Conservation (phyloP, 345 rosid genomes). For the Bruguiera parviflora region DNA sequence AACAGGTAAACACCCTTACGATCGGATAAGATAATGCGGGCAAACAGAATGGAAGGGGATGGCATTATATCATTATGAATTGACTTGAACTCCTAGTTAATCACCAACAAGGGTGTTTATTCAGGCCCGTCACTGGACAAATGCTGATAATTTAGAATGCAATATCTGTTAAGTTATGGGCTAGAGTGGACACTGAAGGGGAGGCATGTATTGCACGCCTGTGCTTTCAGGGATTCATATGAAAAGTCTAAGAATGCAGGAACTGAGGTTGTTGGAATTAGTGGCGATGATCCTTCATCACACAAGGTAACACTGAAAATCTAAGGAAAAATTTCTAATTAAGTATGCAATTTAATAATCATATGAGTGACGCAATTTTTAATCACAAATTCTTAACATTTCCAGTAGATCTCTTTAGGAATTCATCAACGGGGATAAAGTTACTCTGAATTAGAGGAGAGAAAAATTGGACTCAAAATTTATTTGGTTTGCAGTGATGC, state of each 20-base stretch:
- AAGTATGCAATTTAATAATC: neutral
- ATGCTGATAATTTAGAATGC: neutral
- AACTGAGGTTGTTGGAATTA: slow-evolving; percentile 86
- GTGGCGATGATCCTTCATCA: slow-evolving; percentile 87
- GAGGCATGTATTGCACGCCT: slow-evolving; percentile 44
- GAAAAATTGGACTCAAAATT: no score
- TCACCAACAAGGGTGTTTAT: no score
- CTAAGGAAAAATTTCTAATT: neutral
- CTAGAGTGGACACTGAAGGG: slow-evolving; percentile 9
- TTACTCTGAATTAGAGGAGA: neutral
- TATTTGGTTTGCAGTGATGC: no score
- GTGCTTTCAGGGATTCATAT: slow-evolving; percentile 84
- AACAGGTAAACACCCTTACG: slow-evolving; percentile 48
- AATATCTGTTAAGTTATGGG: neutral
- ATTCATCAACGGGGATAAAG: neutral
- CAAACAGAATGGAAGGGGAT: no score
- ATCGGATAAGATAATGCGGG: no score
- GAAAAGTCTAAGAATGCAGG: slow-evolving; percentile 99
- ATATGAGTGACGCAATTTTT: neutral
- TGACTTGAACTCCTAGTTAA: neutral
- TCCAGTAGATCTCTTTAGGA: neutral
- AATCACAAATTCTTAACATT: neutral
- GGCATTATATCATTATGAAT: neutral
- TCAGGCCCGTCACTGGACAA: no score
- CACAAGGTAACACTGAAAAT: slow-evolving; percentile 55